Evolutionary conservation across 2,329 filamentous ascomycete species (phyloP), one percentile per base, ranked within the genome.

Genomic region (Exophiala viscosa): DNA sequence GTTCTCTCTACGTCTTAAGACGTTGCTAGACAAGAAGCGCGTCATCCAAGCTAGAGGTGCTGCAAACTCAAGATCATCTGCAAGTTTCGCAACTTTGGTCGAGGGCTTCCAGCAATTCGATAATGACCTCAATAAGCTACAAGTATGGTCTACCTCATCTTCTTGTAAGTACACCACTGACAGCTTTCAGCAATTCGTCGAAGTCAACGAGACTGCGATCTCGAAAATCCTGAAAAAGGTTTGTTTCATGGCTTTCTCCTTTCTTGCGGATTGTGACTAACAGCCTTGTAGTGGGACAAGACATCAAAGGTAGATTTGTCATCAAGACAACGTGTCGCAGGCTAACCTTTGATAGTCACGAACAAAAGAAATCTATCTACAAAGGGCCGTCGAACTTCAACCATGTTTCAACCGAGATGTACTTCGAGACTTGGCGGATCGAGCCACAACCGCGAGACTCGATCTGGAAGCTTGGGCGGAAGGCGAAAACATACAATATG

Each of bases 191-290:
- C 93, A 97, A 76, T 99, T 97, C 71, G 90, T 99, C 60, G 92
- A 97, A 70, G 88, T 97, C 67, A 99, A 99, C 68, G 92, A 93
- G 65, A 96, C 90, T 1, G 93, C 91, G 13, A 96, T 97, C 69
- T 96, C 92, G 23, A 99, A 99, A 71, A 99, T 99, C 54, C 76
- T 99, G 59, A 99, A 99, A 75, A 99, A 99, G 80, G 82, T 84
- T 66, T 55, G 75, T 69, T 31, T 51, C 14, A 39, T 15, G 23
- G 5, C 33, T 48, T 33, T 35, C 43, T 48, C 44, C 34, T 34
- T 48, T 48, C 52, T 58, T 63, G 45, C 51, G 17, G 53, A 54
- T 52, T 48, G 43, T 43, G 55, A 39, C 57, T 58, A 73, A 72
- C 45, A 59, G 23, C 50, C 59, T 41, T 52, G 48, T 67, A 85